Evolutionary conservation across 1,139 yeast species (phyloP).

Genomic region (Sugiyamaella paludigena): DNA sequence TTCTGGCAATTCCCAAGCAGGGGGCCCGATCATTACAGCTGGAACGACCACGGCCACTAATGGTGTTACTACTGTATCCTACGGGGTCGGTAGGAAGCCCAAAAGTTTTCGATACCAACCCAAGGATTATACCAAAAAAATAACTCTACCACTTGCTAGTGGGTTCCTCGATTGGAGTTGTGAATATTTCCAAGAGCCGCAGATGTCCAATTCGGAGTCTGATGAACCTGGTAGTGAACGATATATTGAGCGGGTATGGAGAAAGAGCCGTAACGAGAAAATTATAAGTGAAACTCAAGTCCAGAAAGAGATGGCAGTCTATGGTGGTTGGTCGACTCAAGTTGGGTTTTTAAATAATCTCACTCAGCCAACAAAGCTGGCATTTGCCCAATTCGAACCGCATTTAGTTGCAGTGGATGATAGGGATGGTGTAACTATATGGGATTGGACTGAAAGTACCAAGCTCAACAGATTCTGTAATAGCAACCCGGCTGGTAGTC

Average conservation of each 20-base stretch:
- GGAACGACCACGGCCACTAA: conserved; percentile 16
- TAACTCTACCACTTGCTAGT: conserved; percentile 53
- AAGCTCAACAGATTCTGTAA: conserved; percentile 72
- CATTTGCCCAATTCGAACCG: conserved; percentile 89
- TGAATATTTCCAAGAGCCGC: conserved; percentile 96
- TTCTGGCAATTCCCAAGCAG: neutral
- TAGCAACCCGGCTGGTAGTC: conserved; percentile 82
- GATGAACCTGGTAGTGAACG: conserved; percentile 95
- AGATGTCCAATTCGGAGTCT: conserved; percentile 78
- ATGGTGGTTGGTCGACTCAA: conserved; percentile 81
- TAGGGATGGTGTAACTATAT: conserved; percentile 76
- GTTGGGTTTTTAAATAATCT: conserved; percentile 64
- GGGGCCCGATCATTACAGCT: no score
- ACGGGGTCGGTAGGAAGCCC: conserved; percentile 35
- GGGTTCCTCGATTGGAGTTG: conserved; percentile 84
- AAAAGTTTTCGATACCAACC: conserved; percentile 32
- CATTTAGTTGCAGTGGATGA: conserved; percentile 80
- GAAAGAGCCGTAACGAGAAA: conserved; percentile 82
- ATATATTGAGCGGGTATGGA: conserved; percentile 80
- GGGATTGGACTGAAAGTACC: conserved; percentile 76
- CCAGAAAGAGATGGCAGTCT: conserved; percentile 77
- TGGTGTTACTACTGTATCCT: conserved; percentile 31
- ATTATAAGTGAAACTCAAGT: conserved; percentile 87
- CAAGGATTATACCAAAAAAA: conserved; percentile 21
- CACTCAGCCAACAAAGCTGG: conserved; percentile 74